Evolutionary conservation across 2,329 filamentous ascomycete genomes (phyloP).

Genomic region (Bipolaris zeicola): DNA sequence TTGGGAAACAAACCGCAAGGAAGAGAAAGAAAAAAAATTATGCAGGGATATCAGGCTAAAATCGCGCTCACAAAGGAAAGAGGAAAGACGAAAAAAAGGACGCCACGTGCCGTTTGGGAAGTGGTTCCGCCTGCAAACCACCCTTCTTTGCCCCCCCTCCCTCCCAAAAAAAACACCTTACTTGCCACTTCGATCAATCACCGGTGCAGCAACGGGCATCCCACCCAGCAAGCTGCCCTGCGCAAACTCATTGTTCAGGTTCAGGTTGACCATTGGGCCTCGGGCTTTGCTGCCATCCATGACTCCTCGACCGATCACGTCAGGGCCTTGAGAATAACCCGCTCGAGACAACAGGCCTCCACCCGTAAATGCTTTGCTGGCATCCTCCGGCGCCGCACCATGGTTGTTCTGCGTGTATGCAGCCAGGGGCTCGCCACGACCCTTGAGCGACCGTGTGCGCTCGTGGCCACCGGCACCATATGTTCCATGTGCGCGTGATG

Average conservation of each 20-base stretch:
- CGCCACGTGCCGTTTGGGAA: not conserved
- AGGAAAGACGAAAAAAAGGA: not conserved
- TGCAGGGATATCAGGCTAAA: conserved; percentile 2
- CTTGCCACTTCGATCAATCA: conserved; percentile 47
- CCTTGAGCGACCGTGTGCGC: conserved; percentile 42
- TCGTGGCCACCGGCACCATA: conserved; percentile 39
- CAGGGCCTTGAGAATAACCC: conserved; percentile 48
- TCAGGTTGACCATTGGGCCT: conserved; percentile 54
- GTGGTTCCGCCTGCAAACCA: conserved; percentile 4
- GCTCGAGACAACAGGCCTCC: conserved; percentile 52
- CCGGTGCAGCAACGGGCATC: conserved; percentile 43
- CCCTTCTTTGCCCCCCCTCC: not conserved
- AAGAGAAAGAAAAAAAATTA: not conserved
- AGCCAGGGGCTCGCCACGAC: conserved; percentile 42
- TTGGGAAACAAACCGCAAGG: conserved; percentile 1
- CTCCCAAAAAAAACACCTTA: conserved; percentile 1
- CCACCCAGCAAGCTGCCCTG: conserved; percentile 56
- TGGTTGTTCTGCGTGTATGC: conserved; percentile 45
- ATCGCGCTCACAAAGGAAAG: not conserved
- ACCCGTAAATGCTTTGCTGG: conserved; percentile 52
- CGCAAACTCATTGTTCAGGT: conserved; percentile 51
- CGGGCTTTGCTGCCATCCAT: conserved; percentile 53
- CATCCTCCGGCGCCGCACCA: conserved; percentile 35
- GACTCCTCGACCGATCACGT: conserved; percentile 51
- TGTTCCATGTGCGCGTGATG: conserved; percentile 32